Conservation (phyloP, 805 yeast species). For the Wickerhamiella occidentalis region DNA sequence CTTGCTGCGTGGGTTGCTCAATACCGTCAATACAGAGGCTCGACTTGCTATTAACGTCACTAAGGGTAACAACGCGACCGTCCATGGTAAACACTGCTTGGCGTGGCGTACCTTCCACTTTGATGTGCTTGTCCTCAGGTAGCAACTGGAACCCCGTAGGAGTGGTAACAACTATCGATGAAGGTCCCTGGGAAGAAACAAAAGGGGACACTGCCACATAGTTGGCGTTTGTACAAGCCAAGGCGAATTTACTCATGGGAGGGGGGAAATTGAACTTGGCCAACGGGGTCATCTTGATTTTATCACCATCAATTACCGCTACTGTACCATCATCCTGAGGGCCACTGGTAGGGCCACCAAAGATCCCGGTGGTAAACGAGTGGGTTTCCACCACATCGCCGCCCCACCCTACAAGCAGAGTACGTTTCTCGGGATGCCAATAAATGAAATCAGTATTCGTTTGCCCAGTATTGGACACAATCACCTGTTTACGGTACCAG, state of each 20-base stretch:
- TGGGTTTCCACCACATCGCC: conserved; percentile 13
- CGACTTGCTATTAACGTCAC: neutral
- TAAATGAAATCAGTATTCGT: conserved; percentile 19
- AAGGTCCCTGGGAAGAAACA: conserved; percentile 26
- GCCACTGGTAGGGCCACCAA: conserved; percentile 54
- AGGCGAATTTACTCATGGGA: conserved; percentile 66
- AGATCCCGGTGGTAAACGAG: conserved; percentile 51
- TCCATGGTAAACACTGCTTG: conserved; percentile 4
- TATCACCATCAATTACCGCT: conserved; percentile 66
- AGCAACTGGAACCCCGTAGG: conserved; percentile 17
- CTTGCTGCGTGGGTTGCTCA: neutral
- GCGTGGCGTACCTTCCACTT: conserved; percentile 9
- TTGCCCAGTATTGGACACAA: conserved; percentile 23
- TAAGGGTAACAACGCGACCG: neutral
- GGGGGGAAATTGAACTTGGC: conserved; percentile 87
- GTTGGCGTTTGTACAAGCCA: conserved; percentile 43
- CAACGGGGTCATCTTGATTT: conserved; percentile 67
- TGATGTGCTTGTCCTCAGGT: neutral
- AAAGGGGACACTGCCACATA: conserved; percentile 46
- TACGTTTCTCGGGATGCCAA: conserved; percentile 84
- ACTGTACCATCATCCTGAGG: conserved; percentile 71
- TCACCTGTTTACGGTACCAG: conserved; percentile 86
- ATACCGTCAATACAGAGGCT: neutral
- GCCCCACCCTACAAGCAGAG: conserved; percentile 39
- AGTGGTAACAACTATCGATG: conserved; percentile 2